Base-by-base conservation (phyloP, 768 basidiomycete genomes). In the Auriscalpium vulgare region DNA sequence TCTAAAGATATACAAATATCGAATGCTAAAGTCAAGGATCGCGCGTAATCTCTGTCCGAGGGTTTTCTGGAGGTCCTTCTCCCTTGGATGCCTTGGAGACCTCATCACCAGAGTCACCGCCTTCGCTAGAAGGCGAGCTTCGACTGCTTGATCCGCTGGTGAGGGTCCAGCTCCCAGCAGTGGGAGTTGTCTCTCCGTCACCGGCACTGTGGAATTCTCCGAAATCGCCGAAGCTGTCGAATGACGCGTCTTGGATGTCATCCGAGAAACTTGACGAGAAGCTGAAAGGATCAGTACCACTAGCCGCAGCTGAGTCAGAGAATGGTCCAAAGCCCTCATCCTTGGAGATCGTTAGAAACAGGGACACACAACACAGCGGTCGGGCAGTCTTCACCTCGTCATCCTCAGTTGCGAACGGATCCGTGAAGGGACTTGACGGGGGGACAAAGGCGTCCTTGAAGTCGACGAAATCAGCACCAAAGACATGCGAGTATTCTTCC, bases 311-410 rank as follows among this genome's bases (percentile, higher is more conserved):
- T 2, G 82, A 65, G 65, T 89, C 87, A 1, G 88, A 83, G 71
- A 92, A 91, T 7, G 90, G 88, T 2, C 89, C 90, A 67, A 89
- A 88, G n/a, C 71, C 77, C 54, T 86, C 87, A 69, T 87, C 71
- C 68, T 78, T 60, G 51, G 16, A 35, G 21, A 9, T 54, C 37
- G 14, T 36, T 10, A 50, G 38, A 43, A 61, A 19, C 17, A 9
- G 40, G 36, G 38, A 59, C 21, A 14, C 55, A 9, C 43, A 17
- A 47, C 50, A 58, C 29, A 29, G 29, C 29, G 29, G 29, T 29
- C 4, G 29, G 29, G 29, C 16, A 36, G 47, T 29, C 68, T 74
- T 53, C 51, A 84, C 84, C 48, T 85, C 83, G 34, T 85, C 80
- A 53, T 66, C 73, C 56, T 72, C 75, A 59, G 86, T 82, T 21